Evolutionary conservation across 2,329 filamentous ascomycete genomes (phyloP), one percentile per base, ranked within the genome.

Genomic region (Exophiala sp.): DNA sequence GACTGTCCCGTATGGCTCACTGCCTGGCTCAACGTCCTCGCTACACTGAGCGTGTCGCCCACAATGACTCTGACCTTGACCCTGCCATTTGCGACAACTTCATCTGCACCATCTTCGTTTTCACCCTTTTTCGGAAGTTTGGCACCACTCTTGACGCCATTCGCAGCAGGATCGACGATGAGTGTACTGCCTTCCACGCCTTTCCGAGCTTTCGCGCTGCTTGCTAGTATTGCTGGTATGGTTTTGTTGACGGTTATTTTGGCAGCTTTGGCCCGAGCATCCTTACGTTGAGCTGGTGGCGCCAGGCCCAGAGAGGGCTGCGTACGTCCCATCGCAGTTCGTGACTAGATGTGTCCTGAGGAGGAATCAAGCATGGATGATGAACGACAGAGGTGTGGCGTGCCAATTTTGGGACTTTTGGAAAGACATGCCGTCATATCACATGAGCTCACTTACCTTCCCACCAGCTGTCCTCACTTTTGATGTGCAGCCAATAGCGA

Each of bases 241-340:
- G 49, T 41, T 21, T 51, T 54, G 42, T 57, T 49, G 33, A 46
- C 29, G 8, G 55, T 57, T 18, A 50, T 24, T 38, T 46, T 54
- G 12, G 55, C 55, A n/a, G 42, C 34, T 33, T 52, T 45, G n/a
- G 55, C 55, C 40, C 55, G 38, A 6, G 55, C 55, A 39, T 52
- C 55, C 33, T 54, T 53, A 29, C 41, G 46, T 12, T 50, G 47
- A 40, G 52, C 29, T 16, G 51, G 41, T 39, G 51, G 51, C 5
- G 51, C 45, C 21, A 38, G 39, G 16, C 51, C 51, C 12, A 49
- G 21, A 3, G 51, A 54, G 5, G 46, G 52, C 5, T 20, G 43
- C 3, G 32, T 50, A 45, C 52, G 24, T 34, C 52, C 46, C 52
- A 54, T 54, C 35, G 2, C 11, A 11, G 10, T 38, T 12, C 2